Conservation (phyloP, 2,329 filamentous ascomycete genomes). For the Aureobasidium sp. region DNA sequence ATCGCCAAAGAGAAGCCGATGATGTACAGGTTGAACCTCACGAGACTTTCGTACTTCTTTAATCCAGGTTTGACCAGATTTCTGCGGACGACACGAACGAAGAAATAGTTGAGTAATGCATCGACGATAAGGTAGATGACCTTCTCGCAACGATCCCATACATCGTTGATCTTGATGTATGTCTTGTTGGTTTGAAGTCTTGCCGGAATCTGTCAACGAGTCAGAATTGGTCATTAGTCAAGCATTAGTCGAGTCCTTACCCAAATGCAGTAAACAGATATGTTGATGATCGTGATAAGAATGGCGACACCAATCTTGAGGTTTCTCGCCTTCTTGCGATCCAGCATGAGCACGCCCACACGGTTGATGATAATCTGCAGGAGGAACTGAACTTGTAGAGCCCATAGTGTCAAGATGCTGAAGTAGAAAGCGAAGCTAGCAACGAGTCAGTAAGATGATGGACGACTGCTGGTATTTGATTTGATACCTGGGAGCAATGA, state of each 20-base stretch:
- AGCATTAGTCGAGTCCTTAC: background rate
- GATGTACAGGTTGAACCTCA: slow-evolving; percentile 42
- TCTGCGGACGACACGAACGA: slow-evolving; percentile 35
- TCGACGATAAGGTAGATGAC: slow-evolving; percentile 30
- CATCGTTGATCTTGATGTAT: slow-evolving; percentile 28
- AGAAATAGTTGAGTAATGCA: slow-evolving; percentile 29
- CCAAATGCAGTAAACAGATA: slow-evolving; percentile 24
- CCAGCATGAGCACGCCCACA: slow-evolving; percentile 19
- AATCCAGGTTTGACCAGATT: slow-evolving; percentile 41
- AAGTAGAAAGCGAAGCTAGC: slow-evolving; percentile 7
- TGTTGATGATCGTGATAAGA: slow-evolving; percentile 30
- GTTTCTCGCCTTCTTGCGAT: slow-evolving; percentile 17
- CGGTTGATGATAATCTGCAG: slow-evolving; percentile 33
- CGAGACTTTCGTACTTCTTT: slow-evolving; percentile 42
- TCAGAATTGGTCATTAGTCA: background rate
- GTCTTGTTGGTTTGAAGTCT: slow-evolving; percentile 24
- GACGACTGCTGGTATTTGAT: no score
- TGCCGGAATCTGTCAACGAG: slow-evolving; percentile 19
- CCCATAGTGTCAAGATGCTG: slow-evolving; percentile 20
- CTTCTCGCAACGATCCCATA: slow-evolving; percentile 32
- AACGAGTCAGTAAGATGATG: background rate
- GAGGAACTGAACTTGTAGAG: slow-evolving; percentile 13
- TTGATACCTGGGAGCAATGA: slow-evolving; percentile 1
- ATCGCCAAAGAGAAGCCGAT: slow-evolving; percentile 42
- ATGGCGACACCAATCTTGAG: slow-evolving; percentile 29